Base-by-base conservation (phyloP, 23 red algal genomes). In the Gracilaria caudata region DNA sequence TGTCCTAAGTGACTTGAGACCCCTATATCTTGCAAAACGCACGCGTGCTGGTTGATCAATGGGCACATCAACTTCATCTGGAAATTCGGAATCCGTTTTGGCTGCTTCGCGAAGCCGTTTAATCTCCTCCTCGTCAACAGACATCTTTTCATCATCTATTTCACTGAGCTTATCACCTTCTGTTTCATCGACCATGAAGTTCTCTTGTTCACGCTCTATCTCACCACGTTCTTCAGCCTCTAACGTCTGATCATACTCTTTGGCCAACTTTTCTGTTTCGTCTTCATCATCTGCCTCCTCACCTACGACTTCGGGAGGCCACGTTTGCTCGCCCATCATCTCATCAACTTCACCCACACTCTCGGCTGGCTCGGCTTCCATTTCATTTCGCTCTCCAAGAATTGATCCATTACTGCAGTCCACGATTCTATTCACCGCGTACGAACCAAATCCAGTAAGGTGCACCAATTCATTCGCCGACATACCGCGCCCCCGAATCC, bases 31-130 rank as follows among this genome's bases (percentile, higher is more conserved):
- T 8, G 92, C 92, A 81, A 95, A 98, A 40, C 96, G 68, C 56
- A 86, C 83, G 40, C 96, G 83, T 63, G 93, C 96, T 20, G 96
- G 74, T 24, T 66, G 64, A 86, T 95, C 89, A 0, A 84, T 54
- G 0, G 96, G 96, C 38, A 90, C 93, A 77, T 98, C 96, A 36
- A 94, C 88, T 84, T 98, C 96, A 60, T 98, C 96, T n/a, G 96
- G 96, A 53, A 95, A 98, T 16, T 83, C 28, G 7, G 80, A 26
- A 68, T 98, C 85, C 19, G 83, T 82, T 25, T 81, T 87, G 4
- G 84, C 93, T 33, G 90, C 79, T 11, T 76, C 66, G n/a, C 90
- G 79, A n/a, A 83, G 64, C 56, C 66, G 44, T 46, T 56, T 39
- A 30, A 86, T 25, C 32, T 94, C 84, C 0, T 80, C 89, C 68